These are phyloP conservation scores for Phaffomyces thermotolerans DNA, from an alignment of 805 yeast genomes.

Conservation along the genomic window DNA sequence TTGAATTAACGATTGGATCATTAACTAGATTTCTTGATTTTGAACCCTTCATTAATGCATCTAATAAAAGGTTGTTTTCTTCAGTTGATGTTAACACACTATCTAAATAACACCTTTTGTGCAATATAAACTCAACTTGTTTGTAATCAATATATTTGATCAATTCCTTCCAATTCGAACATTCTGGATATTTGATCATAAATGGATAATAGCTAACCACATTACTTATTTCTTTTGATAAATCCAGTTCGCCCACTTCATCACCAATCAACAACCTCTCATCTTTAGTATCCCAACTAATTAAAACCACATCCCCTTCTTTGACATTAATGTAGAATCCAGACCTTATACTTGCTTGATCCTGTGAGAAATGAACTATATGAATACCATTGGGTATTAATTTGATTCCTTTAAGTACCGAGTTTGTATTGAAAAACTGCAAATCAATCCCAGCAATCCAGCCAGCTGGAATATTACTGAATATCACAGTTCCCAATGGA, in stretches of 20 bases:
- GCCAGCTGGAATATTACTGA: slow-evolving; percentile 26
- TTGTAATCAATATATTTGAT: slow-evolving; percentile 20
- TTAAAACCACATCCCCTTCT: slow-evolving; percentile 28
- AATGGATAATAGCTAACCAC: slow-evolving; percentile 29
- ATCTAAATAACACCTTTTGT: slow-evolving; percentile 24
- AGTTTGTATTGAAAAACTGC: slow-evolving; percentile 38
- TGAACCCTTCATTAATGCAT: slow-evolving; percentile 29
- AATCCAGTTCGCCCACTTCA: slow-evolving; percentile 27
- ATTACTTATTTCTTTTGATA: slow-evolving; percentile 20
- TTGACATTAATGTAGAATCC: slow-evolving; percentile 33
- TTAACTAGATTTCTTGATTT: slow-evolving; percentile 20
- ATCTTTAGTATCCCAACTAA: slow-evolving; percentile 31
- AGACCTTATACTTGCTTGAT: slow-evolving; percentile 28
- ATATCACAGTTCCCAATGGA: slow-evolving; percentile 24
- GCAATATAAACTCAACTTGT: slow-evolving; percentile 25
- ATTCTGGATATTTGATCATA: slow-evolving; percentile 36
- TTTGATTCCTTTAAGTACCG: slow-evolving; percentile 43
- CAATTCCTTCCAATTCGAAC: slow-evolving; percentile 23
- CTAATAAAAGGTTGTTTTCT: slow-evolving; percentile 36
- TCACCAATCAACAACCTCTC: slow-evolving; percentile 27
- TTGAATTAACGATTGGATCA: slow-evolving; percentile 27
- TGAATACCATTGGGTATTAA: slow-evolving; percentile 45
- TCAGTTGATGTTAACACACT: slow-evolving; percentile 44
- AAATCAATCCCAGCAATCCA: slow-evolving; percentile 42
- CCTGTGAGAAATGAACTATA: slow-evolving; percentile 43